These are phyloP conservation scores for Aspergillus terreus DNA, from an alignment of 2,329 filamentous ascomycete species.

Conservation along the genomic window DNA sequence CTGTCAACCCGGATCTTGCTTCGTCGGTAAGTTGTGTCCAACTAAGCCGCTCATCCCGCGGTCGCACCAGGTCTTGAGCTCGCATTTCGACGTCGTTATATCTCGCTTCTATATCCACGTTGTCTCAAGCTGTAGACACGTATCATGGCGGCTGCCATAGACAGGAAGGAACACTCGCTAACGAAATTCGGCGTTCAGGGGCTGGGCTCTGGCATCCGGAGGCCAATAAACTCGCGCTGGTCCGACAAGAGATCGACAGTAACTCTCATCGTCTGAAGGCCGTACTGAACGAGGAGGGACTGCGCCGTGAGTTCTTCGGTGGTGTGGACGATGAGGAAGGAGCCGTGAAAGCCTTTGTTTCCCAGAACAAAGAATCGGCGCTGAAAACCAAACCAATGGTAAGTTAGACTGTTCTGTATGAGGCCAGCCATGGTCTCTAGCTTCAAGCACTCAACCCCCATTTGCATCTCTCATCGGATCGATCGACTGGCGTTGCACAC, in stretches of 20 bases:
- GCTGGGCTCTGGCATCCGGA: conserved; percentile 82
- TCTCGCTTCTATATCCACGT: neutral
- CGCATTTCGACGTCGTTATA: neutral
- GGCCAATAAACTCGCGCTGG: conserved; percentile 57
- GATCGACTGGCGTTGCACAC: no score
- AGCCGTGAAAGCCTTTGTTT: conserved; percentile 66
- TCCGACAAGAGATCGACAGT: conserved; percentile 73
- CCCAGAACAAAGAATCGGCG: conserved; percentile 67
- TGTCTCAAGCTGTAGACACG: neutral
- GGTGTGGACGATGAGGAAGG: conserved; percentile 55
- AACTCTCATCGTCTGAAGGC: conserved; percentile 66
- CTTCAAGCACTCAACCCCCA: neutral
- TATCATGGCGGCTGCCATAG: neutral
- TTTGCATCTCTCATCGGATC: no score
- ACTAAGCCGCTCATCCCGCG: neutral
- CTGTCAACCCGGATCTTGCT: conserved; percentile 66
- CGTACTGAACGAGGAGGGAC: conserved; percentile 57
- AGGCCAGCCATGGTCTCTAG: neutral
- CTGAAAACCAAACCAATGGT: conserved; percentile 86
- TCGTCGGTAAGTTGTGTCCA: conserved; percentile 59
- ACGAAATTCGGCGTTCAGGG: conserved; percentile 42
- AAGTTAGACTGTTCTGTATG: conserved; percentile 25
- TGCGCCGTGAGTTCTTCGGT: conserved; percentile 64
- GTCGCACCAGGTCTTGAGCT: neutral
- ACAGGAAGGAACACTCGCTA: conserved; percentile 3